Conservation (phyloP, 306 rosid genomes). For the Ammopiptanthus mongolicus region DNA sequence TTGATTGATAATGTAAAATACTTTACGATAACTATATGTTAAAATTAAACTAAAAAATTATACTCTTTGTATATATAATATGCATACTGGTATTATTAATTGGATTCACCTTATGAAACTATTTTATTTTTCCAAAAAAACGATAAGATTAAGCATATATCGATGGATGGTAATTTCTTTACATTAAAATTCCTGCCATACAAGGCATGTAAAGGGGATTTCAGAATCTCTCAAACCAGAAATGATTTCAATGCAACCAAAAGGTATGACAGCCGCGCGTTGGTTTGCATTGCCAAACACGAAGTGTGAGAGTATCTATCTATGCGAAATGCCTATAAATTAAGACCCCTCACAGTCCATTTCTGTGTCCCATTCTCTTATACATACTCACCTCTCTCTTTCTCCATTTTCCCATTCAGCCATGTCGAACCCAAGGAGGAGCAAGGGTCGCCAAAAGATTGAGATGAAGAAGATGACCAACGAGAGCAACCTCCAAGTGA, state of each 20-base stretch:
- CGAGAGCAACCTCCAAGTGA: conserved; percentile 33
- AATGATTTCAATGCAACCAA: neutral
- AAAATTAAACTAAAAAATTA: too few species aligned
- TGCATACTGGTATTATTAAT: too few species aligned
- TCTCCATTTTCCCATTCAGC: neutral
- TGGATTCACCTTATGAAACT: too few species aligned
- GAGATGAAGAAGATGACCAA: conserved; percentile 39
- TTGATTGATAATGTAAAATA: too few species aligned
- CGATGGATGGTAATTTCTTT: too few species aligned
- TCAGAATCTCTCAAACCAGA: neutral
- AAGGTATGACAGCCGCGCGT: neutral
- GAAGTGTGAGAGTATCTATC: too few species aligned
- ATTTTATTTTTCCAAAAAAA: too few species aligned
- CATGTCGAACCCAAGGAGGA: neutral
- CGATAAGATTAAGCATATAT: too few species aligned
- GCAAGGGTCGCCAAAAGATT: conserved; percentile 29
- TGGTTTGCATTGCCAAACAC: neutral
- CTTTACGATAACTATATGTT: too few species aligned
- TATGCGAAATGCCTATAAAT: conserved; percentile 12
- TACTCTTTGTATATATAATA: too few species aligned
- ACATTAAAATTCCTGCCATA: neutral
- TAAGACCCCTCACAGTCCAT: too few species aligned
- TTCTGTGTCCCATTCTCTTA: neutral
- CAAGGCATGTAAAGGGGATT: neutral
- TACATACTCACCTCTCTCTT: too few species aligned